Base-by-base conservation (phyloP, 169 alveolate species). In the Theileria parva region DNA sequence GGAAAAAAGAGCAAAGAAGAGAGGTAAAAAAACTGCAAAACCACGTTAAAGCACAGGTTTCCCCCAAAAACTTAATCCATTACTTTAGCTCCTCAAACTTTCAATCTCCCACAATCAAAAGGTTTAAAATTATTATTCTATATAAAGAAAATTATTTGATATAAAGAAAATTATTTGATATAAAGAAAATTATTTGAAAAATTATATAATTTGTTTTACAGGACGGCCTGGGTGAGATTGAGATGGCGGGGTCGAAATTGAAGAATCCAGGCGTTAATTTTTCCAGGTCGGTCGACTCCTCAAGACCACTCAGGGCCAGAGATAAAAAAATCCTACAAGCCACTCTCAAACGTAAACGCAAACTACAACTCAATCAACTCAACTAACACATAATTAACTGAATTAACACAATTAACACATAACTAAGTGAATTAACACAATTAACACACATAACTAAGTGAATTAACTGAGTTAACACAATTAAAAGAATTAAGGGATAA, bases 311-410 rank as follows among this genome's bases (percentile, higher is more conserved):
- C 30, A 74, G 83, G 19, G 88, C 88, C 4, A n/a, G 88, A 34
- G 83, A 73, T 63, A 81, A 81, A 15, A 81, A 76, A 59, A 79
- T 81, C 7, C 28, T 81, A 28, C 73, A 81, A 51, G 66, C 70
- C 61, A 64, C 84, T 7, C 50, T 81, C 25, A 81, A 81, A 61
- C 78, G 88, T 25, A 39, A 32, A 17, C 72, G 85, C 61, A 81
- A 81, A 67, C 15, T 81, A 19, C 65, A 75, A n/a, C 5, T 15
- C 17, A 44, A 11, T 7, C 15, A 44, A 44, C 53, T 8, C 3
- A 44, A 44, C 15, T 44, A 44, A 44, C 17, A 44, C 17, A 44
- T 4, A 32, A 32, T 32, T 32, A 32, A 32, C 37, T 32, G 17
- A 44, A 11, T 11, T 44, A 44, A n/a, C n/a, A n/a, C n/a, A n/a